Evolutionary conservation across 1,284 basidiomycete species (phyloP), one percentile per base, ranked within the genome.

Genomic region (Afroboletus lepidellus): DNA sequence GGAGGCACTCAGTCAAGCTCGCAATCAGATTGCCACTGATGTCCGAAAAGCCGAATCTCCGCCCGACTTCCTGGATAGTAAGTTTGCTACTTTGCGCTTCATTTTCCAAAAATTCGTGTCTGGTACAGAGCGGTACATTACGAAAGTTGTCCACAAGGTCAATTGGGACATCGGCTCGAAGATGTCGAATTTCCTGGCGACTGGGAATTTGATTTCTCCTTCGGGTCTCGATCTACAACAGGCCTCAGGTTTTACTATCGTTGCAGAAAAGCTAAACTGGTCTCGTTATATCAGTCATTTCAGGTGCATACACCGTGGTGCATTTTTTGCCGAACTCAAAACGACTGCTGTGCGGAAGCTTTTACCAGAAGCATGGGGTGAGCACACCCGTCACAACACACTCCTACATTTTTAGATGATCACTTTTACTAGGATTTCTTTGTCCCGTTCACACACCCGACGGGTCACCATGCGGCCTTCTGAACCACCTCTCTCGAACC

Each of bases 361-460:
- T 55, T 77, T 99, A 20, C 97, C 97, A 13, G 97, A 99, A 74
- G 92, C 97, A 33, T 99, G 97, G 97, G 96, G 91, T 91, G 64
- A 59, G 80, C 67, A 12, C 3, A 15, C 32, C 18, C 30, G 34
- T 47, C 39, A 20, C 12, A 51, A 39, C 21, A 34, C 23, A 12
- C 46, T 2, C 32, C 15, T 42, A 38, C 11, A 11, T 24, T 7
- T 41, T 39, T 50, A 64, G 15, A 59, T 49, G 37, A 50, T 50
- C 20, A 51, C 36, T 49, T 18, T 45, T 5, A 37, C 24, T 50
- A 92, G 90, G 96, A 51, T 99, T 99, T 79, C 75, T 99, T 11
- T 99, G 97, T 65, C 97, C 97, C 16, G 97, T 99, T 8, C 97
- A 99, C 70, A 99, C 97, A 3, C 97, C 97, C 25, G 97, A 99